Conservation (phyloP, 768 basidiomycete genomes). For the Suillus cothurnatus region DNA sequence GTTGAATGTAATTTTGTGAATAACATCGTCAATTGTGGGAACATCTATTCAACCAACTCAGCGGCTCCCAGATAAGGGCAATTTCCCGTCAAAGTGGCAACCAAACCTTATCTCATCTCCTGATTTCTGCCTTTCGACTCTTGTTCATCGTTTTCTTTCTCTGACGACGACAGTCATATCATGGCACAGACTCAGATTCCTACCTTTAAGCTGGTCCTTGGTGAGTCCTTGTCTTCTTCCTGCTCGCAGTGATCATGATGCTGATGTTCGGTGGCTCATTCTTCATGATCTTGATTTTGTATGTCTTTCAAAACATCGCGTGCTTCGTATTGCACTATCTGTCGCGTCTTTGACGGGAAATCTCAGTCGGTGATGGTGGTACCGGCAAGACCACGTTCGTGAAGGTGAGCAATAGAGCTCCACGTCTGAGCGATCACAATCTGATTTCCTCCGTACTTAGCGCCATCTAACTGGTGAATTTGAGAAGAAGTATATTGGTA, state of each 20-base stretch:
- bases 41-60: conserved; percentile 8
- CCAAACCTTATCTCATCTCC: conserved; percentile 39
- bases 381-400: conserved; percentile 99
- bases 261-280: conserved; percentile 34
- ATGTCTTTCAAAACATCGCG: conserved; percentile 6
- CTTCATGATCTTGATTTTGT: conserved; percentile 51
- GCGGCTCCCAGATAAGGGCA: conserved; percentile 26
- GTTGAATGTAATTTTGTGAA: no score
- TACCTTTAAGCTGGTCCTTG: conserved; percentile 98
- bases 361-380: conserved; percentile 90
- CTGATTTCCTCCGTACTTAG: conserved; percentile 59
- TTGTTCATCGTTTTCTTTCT: conserved; percentile 21
- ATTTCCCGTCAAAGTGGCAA: conserved; percentile 27
- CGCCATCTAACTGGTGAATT: conserved; percentile 99
- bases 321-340: conserved; percentile 13
- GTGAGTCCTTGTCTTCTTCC: conserved; percentile 47
- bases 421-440: conserved; percentile 45
- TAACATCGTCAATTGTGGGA: conserved; percentile 1
- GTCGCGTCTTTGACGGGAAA: conserved; percentile 10
- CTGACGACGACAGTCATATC: conserved; percentile 26
- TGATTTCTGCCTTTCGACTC: conserved; percentile 37
- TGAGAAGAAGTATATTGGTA: conserved; percentile 99
- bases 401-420: conserved; percentile 59
- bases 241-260: conserved; percentile 20
- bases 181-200: conserved; percentile 61